Evolutionary conservation across 345 rosid genomes (phyloP).

Genomic region (Acer campestre): DNA sequence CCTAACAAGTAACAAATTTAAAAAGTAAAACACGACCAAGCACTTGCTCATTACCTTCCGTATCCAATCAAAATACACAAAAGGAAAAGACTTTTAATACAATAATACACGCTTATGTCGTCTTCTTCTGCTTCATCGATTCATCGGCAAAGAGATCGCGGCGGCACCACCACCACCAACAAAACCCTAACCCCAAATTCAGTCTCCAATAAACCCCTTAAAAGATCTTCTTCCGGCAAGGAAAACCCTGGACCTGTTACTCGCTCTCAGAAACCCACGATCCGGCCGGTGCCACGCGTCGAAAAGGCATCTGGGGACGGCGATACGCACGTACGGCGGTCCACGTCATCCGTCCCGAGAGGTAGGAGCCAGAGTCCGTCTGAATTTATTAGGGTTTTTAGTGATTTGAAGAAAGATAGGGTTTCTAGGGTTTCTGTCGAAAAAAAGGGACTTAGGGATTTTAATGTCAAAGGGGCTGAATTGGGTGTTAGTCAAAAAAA

Average conservation of each 20-base stretch:
- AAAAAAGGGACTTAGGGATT: slow-evolving; percentile 25
- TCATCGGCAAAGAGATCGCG: slow-evolving; percentile 64
- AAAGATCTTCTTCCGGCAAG: slow-evolving; percentile 52
- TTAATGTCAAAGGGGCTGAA: slow-evolving; percentile 25
- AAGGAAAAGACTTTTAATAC: not conserved
- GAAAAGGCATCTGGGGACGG: slow-evolving; percentile 47
- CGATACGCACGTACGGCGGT: slow-evolving; percentile 48
- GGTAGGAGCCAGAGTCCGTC: slow-evolving; percentile 90
- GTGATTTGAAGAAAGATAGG: slow-evolving; percentile 49
- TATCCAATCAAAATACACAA: not conserved
- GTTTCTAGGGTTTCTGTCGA: slow-evolving; percentile 44
- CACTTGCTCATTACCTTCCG: not conserved
- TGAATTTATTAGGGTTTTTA: slow-evolving; percentile 57
- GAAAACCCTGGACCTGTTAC: slow-evolving; percentile 53
- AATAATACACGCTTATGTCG: slow-evolving; percentile 50
- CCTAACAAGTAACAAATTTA: no score
- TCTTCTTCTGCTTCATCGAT: slow-evolving; percentile 53
- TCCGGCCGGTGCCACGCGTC: slow-evolving; percentile 57
- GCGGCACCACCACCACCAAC: slow-evolving; percentile 30
- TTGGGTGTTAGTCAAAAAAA: slow-evolving; percentile 31
- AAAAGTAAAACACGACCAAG: slow-evolving; percentile 4
- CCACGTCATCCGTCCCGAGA: slow-evolving; percentile 63
- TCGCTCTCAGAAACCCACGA: slow-evolving; percentile 60
- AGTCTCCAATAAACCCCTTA: slow-evolving; percentile 33
- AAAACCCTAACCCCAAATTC: slow-evolving; percentile 56